Conservation (phyloP, 352 stramenopile genomes). For the Pythium insidiosum region DNA sequence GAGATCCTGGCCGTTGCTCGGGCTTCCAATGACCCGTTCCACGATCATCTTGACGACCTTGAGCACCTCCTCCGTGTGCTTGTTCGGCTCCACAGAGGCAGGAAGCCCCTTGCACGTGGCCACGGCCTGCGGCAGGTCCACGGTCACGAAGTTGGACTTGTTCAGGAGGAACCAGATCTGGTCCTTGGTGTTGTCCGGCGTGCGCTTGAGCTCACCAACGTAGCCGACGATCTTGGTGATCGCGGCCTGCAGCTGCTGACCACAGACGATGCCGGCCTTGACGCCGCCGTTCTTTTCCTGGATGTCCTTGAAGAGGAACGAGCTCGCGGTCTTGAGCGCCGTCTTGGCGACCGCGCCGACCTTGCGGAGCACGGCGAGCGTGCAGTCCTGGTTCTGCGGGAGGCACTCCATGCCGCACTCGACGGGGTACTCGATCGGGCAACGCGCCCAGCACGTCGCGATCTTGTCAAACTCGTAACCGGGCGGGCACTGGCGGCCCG, state of each 20-base stretch:
- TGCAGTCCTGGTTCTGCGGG: constrained; percentile 40
- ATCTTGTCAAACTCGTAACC: too few relatives aligned
- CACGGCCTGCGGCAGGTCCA: constrained; percentile 32
- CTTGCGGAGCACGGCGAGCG: too few relatives aligned
- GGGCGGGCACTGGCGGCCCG: too few relatives aligned
- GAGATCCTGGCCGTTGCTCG: constrained; percentile 15
- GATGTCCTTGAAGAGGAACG: too few relatives aligned
- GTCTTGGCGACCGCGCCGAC: too few relatives aligned
- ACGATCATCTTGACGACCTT: constrained; percentile 24
- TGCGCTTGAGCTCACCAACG: constrained; percentile 16
- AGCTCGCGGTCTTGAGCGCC: too few relatives aligned
- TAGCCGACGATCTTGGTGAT: constrained; percentile 27
- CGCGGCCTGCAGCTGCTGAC: constrained; percentile 27
- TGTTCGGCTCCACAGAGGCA: constrained; percentile 15
- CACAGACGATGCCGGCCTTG: constrained; percentile 34
- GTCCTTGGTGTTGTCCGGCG: constrained; percentile 18
- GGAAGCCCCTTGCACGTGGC: constrained; percentile 26
- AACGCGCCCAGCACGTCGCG: too few relatives aligned
- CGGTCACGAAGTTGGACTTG: constrained; percentile 32
- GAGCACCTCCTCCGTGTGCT: constrained; percentile 12
- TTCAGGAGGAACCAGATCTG: constrained; percentile 25
- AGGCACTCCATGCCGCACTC: constrained; percentile 35
- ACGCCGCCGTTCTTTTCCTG: too few relatives aligned
- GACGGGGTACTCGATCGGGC: too few relatives aligned
- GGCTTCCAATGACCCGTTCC: constrained; percentile 21